A percentile compares a stretch with the other conserved stretches of the same genome.
phyloP scores from a whole-genome alignment of 208 protist genomes.

The Tetramitus jugosus region DNA sequence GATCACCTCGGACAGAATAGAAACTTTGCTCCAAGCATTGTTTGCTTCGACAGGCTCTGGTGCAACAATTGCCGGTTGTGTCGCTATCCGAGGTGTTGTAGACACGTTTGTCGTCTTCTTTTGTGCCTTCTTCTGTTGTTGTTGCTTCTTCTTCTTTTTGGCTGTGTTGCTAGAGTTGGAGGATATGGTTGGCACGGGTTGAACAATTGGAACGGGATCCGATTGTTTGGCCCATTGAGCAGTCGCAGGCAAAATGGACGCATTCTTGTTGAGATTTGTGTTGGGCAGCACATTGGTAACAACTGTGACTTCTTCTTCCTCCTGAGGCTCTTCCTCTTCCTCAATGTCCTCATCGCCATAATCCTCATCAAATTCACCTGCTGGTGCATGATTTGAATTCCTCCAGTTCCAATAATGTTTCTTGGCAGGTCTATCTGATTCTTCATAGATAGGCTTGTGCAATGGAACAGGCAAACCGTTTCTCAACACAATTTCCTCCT shows the following conservation, averaged over 20 bases:
- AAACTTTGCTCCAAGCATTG: not conserved
- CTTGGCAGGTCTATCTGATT: not conserved
- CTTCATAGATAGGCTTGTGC: not conserved
- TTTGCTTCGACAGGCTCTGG: not conserved
- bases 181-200: too few species aligned
- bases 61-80: not conserved
- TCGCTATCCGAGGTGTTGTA: not conserved
- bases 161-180: too few species aligned
- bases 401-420: constrained; percentile 17
- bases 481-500: constrained; percentile 60
- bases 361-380: not conserved
- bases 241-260: not conserved
- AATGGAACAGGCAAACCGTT: constrained; percentile 21
- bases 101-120: too few species aligned
- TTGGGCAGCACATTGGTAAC: too few species aligned
- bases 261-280: not conserved
- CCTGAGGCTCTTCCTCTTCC: not conserved
- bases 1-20: not conserved
- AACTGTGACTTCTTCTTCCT: constrained; percentile 1
- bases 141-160: not conserved
- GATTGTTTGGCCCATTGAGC: not conserved
- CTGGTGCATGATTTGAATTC: not conserved
- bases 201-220: too few species aligned
- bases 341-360: constrained; percentile 3
- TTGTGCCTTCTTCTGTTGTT: not conserved